phyloP scores from a whole-genome alignment of 257 asterid genomes.

The Scutellaria barbata region DNA sequence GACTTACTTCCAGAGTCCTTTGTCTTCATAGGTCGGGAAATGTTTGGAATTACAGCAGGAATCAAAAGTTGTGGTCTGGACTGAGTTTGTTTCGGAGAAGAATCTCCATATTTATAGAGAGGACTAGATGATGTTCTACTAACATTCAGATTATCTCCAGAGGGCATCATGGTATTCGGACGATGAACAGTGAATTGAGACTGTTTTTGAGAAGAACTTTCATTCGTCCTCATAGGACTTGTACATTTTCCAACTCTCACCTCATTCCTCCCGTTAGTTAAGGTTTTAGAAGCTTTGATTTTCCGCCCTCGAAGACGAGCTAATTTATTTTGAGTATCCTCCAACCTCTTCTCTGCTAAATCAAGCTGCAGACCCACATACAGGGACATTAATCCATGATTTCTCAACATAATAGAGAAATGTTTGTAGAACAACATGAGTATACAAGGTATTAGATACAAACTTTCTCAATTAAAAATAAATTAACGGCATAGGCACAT shows the following conservation, averaged over 20 bases:
- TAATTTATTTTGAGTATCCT: conserved; percentile 55
- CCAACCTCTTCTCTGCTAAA: conserved; percentile 60
- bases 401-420: conserved; percentile 27
- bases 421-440: conserved; percentile 2
- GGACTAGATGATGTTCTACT: conserved; percentile 34
- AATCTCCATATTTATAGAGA: conserved; percentile 32
- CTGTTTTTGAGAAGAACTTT: conserved; percentile 42
- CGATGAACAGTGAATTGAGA: conserved; percentile 27
- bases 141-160: conserved; percentile 36
- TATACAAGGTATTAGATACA: conserved; percentile 15
- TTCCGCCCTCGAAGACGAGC: conserved; percentile 52
- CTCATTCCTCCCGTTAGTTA: conserved; percentile 38
- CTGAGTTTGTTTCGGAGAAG: conserved; percentile 41
- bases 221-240: conserved; percentile 36
- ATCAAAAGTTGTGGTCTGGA: conserved; percentile 54
- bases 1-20: conserved; percentile 48
- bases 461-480: neutral
- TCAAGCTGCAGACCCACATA: conserved; percentile 54
- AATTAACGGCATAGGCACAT: conserved; percentile 13
- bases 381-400: conserved; percentile 21
- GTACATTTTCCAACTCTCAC: conserved; percentile 37
- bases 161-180: conserved; percentile 32
- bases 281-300: conserved; percentile 39
- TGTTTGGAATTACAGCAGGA: conserved; percentile 45
- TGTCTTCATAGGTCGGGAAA: conserved; percentile 37